Percentiles rank a stretch among this genome's conserved stretches.
These are phyloP conservation scores for Cladosporium oxysporum DNA, from an alignment of 2,329 filamentous ascomycete species.

Conservation along the genomic window DNA sequence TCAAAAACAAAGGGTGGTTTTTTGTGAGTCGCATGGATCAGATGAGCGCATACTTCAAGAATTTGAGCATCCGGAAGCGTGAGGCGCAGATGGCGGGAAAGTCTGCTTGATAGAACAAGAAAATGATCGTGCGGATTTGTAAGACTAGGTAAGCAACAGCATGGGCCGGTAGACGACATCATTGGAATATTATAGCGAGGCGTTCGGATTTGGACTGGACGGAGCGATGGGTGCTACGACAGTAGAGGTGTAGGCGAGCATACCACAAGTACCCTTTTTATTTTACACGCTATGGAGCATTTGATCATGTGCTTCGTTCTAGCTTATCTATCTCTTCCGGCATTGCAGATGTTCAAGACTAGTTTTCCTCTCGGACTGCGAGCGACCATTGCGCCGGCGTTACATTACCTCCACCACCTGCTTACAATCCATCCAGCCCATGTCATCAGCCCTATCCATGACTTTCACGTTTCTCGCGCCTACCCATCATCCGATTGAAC, in stretches of 20 bases:
- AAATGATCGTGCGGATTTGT: slow-evolving; percentile 16
- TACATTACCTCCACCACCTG: slow-evolving; percentile 18
- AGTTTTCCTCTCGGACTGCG: not conserved
- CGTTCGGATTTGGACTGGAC: slow-evolving; percentile 5
- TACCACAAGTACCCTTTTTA: not conserved
- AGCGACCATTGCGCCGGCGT: not conserved
- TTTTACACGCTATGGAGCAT: not conserved
- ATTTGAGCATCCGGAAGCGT: slow-evolving; percentile 51
- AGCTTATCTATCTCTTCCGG: not conserved
- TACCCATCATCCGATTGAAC: slow-evolving; percentile 39
- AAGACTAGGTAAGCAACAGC: not conserved
- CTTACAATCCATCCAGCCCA: not conserved
- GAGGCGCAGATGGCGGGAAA: slow-evolving; percentile 17
- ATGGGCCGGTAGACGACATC: not conserved
- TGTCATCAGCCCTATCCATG: slow-evolving; percentile 1
- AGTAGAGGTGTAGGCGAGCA: not conserved
- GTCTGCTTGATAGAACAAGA: not conserved
- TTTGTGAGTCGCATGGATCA: slow-evolving; percentile 92
- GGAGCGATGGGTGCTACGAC: not conserved
- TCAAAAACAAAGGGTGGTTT: slow-evolving; percentile 76
- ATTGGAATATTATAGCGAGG: slow-evolving; percentile 13
- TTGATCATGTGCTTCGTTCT: not conserved
- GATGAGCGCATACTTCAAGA: slow-evolving; percentile 72
- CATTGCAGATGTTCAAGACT: slow-evolving; percentile 1
- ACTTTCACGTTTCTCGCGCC: slow-evolving; percentile 27